phyloP scores from a whole-genome alignment of 176 grass and related monocot species.

The Musa schizocarpa region DNA sequence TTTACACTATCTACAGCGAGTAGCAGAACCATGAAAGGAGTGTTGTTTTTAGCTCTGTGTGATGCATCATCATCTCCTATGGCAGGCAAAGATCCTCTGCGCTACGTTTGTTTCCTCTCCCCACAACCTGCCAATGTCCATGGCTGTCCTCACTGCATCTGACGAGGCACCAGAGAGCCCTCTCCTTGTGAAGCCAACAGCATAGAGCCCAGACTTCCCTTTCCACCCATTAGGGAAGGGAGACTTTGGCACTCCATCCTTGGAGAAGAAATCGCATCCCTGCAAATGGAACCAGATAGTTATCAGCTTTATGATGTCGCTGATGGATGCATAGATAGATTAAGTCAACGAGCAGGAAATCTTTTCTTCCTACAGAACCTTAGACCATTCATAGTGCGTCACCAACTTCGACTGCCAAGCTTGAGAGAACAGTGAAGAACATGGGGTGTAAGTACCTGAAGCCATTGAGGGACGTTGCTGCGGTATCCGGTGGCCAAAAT shows the following conservation, averaged over 20 bases:
- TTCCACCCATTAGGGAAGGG: background rate
- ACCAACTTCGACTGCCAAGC: too few species aligned
- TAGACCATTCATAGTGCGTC: too few species aligned
- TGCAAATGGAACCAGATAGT: background rate
- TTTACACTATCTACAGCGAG: background rate
- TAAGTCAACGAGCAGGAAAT: too few species aligned
- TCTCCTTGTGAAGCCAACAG: slow-evolving; percentile 2
- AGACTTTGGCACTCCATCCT: background rate
- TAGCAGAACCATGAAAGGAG: background rate
- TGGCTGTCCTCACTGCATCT: slow-evolving; percentile 1
- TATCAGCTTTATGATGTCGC: background rate
- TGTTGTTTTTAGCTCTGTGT: background rate
- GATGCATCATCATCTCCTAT: slow-evolving; percentile 2
- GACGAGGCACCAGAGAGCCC: background rate
- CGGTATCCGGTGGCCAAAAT: slow-evolving; percentile 8
- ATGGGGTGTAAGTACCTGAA: background rate
- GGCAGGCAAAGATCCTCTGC: background rate
- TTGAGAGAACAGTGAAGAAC: background rate
- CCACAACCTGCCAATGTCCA: background rate
- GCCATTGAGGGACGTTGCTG: slow-evolving; percentile 5
- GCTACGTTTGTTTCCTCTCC: background rate
- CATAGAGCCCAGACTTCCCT: background rate
- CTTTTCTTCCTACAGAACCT: too few species aligned
- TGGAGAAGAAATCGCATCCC: slow-evolving; percentile 7
- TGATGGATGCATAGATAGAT: too few species aligned